Conservation (phyloP, 192 early-diverging fungal genomes). For the Physocladia obscura region DNA sequence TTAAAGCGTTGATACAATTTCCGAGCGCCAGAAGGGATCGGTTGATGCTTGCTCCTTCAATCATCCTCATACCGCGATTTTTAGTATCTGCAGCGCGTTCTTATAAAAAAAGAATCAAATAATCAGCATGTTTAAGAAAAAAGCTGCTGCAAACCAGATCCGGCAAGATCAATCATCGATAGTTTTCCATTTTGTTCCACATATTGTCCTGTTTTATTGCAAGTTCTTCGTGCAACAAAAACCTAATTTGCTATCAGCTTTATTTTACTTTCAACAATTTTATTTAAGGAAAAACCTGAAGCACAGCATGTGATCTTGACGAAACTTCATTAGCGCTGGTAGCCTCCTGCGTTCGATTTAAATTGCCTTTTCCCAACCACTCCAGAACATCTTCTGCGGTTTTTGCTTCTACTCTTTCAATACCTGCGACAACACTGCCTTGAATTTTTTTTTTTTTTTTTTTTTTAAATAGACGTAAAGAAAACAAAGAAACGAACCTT, state of each 20-base stretch:
- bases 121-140: neutral
- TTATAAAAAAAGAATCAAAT: constrained; percentile 1
- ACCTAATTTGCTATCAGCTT: constrained; percentile 15
- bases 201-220: constrained; percentile 29
- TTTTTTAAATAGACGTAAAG: too few relatives aligned
- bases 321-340: constrained; percentile 74
- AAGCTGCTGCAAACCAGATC: constrained; percentile 51
- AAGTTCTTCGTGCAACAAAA: constrained; percentile 15
- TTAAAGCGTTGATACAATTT: constrained; percentile 76
- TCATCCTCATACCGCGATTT: constrained; percentile 65
- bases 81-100: constrained; percentile 66
- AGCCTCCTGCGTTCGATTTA: constrained; percentile 72
- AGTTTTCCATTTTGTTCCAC: constrained; percentile 44
- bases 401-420: constrained; percentile 61
- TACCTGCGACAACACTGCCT: constrained; percentile 71
- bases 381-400: constrained; percentile 54
- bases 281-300: constrained; percentile 51
- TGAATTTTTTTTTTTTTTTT: too few relatives aligned
- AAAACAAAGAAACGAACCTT: constrained; percentile 30
- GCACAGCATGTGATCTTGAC: constrained; percentile 78
- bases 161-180: constrained; percentile 77
- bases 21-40: constrained; percentile 70
- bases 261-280: too few relatives aligned
- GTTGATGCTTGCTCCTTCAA: constrained; percentile 81
- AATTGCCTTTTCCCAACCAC: constrained; percentile 55